Percentiles rank a stretch among this genome's conserved stretches.
Conservation (phyloP, 2,329 filamentous ascomycete species). For the Davidsoniella virescens region DNA sequence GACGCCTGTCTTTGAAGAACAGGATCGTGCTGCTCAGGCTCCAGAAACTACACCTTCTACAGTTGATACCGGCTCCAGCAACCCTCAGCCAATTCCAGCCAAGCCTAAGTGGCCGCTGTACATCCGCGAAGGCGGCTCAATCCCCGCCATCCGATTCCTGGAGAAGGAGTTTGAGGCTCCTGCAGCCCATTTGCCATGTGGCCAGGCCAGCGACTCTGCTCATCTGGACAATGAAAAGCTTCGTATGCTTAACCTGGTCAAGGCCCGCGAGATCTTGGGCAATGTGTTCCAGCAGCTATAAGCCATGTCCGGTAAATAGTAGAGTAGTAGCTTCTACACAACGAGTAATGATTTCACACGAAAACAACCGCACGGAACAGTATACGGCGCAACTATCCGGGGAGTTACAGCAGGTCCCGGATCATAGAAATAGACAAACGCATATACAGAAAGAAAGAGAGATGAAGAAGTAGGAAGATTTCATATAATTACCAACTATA, state of each 20-base stretch:
- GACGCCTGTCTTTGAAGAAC: slow-evolving; percentile 38
- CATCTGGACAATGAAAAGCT: slow-evolving; percentile 94
- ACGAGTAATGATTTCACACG: neutral
- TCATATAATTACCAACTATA: no score
- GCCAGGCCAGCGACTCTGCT: slow-evolving; percentile 83
- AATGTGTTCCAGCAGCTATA: slow-evolving; percentile 61
- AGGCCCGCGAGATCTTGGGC: slow-evolving; percentile 81
- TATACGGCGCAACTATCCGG: neutral
- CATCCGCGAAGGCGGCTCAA: slow-evolving; percentile 89
- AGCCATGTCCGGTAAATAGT: neutral
- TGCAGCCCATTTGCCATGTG: slow-evolving; percentile 83
- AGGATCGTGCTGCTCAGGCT: slow-evolving; percentile 5
- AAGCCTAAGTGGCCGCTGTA: slow-evolving; percentile 48
- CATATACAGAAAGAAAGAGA: no score
- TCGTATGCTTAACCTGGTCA: slow-evolving; percentile 70
- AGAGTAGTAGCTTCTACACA: neutral
- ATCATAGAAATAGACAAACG: no score
- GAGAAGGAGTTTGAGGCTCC: slow-evolving; percentile 89
- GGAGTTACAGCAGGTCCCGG: no score
- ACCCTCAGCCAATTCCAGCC: neutral
- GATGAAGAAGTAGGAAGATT: no score
- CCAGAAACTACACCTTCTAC: neutral
- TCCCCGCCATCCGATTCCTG: slow-evolving; percentile 82
- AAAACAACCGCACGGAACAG: no score
- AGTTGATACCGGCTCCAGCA: slow-evolving; percentile 13